Evolutionary conservation across 225 moss, liverwort and hornwort genomes (phyloP), one percentile per base, ranked within the genome.

Genomic region (Sphagnum tenellum): DNA sequence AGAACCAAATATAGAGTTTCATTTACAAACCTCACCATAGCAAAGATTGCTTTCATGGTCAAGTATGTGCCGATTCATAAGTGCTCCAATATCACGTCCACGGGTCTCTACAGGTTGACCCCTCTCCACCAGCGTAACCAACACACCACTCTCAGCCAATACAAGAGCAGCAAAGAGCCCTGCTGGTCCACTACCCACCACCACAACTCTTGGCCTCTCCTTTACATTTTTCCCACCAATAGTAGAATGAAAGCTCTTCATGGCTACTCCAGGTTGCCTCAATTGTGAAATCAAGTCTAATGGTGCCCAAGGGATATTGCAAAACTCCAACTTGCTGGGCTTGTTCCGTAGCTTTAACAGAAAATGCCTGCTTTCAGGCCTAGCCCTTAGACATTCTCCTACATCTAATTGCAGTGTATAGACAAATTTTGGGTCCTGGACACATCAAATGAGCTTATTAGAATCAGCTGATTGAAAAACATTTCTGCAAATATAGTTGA

Each of bases 101-200:
- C 98, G 85, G 55, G 66, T 81, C 71, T 98, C 90, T 48, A 98
- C 98, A 55, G 90, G 84, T 71, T 98, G 93, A 50, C 98, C 98
- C 67, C 98, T 87, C 76, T 98, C 98, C 70, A 98, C 71, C 62
- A 98, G 62, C 10, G 85, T 85, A 44, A 93, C 90, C 68, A 86
- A 76, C 47, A 74, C 87, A 67, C 89, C 90, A 73, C 78, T 75
- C 63, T 98, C 98, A 29, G 93, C 93, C 62, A 98, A 79, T 62
- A 83, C 79, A 44, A 98, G 79, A 53, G 98, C 88, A 60, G 98
- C 84, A 78, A 98, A 98, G 46, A 98, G 68, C 9, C 98, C 98
- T 60, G 98, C 98, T 66, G 98, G 98, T 63, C 98, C 98, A 71
- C 90, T 89, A 76, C 98, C 98, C 69, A 93, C 98, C 14, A 98